A percentile compares a stretch with the other conserved stretches of the same genome.
Conservation (phyloP, 2,329 filamentous ascomycete genomes). For the Paramyrothecium sp. region DNA sequence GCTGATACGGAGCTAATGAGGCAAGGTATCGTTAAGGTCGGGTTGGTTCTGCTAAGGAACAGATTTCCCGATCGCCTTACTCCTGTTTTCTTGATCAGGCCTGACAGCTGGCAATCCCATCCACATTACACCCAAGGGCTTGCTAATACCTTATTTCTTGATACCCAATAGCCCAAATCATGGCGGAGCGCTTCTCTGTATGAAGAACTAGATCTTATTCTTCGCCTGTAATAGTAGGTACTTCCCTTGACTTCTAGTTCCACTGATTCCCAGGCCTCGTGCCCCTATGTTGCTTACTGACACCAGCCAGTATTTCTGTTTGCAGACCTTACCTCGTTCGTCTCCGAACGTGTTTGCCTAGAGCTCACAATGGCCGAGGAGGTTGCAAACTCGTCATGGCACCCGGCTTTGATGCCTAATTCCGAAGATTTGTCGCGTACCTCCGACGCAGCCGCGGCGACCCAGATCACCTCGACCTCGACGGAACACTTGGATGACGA, state of each 20-base stretch:
- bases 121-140: not conserved
- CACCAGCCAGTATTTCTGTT: not conserved
- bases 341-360: not conserved
- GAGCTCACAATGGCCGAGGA: constrained; percentile 34
- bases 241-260: not conserved
- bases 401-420: constrained; percentile 39
- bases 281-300: constrained; percentile 1
- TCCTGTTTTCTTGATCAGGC: not conserved
- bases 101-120: not conserved
- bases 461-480: constrained; percentile 18
- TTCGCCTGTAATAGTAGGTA: not conserved
- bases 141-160: not conserved
- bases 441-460: constrained; percentile 11
- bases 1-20: constrained; percentile 1
- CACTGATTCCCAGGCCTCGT: not conserved
- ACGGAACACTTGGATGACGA: constrained; percentile 7
- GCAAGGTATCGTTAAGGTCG: not conserved
- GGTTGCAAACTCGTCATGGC: constrained; percentile 34
- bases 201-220: not conserved
- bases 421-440: constrained; percentile 15
- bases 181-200: not conserved
- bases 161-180: not conserved
- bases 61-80: not conserved
- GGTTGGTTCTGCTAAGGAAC: not conserved
- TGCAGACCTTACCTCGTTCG: not conserved